Base-by-base conservation (phyloP, 2,329 filamentous ascomycete species). In the Clarireedia monteithiana region DNA sequence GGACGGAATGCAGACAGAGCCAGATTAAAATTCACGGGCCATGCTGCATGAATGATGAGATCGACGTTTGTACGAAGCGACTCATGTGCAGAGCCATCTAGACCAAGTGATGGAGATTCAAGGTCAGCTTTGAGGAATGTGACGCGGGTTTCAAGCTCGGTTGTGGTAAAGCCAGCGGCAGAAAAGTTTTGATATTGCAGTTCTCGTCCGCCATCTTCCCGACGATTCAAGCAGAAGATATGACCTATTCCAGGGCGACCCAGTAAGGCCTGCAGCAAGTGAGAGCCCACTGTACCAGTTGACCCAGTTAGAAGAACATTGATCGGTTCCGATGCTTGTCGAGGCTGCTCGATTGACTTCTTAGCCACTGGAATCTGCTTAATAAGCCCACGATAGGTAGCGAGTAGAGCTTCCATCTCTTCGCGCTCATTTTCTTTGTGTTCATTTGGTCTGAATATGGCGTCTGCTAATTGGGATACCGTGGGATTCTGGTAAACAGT, bases 111-210 rank as follows among this genome's bases (percentile, higher is more conserved):
- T 0, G 72, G 66, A 10, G 73, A 70, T 0, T 74, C 71, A 15
- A 77, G 71, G 59, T 83, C 77, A 2, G 72, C 74, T 42, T 75
- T 71, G 4, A 77, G 62, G 38, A 82, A 79, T 44, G 76, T 71
- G 9, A 74, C 69, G 9, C 23, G 6, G 66, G 73, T 75, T 23
- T 39, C 34, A 5, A 38, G 38, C 40, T 70, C 71, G 48, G 70
- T 59, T 1, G 63, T 64, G 30, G 38, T n/a, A 5, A 68, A 68
- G 0, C 74, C 73, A 6, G 75, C 74, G 0, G 73, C 73, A 27
- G 67, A 67, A 7, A 68, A 66, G 15, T 23, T 40, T 17, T 51
- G 23, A 5, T 27, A 23, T 46, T 58, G 55, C 9, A 48, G 34
- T 4, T 24, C 34, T 39, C 55, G 40, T 15, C n/a, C 48, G 44